A percentile compares a stretch with the other conserved stretches of the same genome.
These are phyloP conservation scores for Penicillium macrosclerotiorum DNA, from an alignment of 495 filamentous ascomycete species.

Conservation along the genomic window DNA sequence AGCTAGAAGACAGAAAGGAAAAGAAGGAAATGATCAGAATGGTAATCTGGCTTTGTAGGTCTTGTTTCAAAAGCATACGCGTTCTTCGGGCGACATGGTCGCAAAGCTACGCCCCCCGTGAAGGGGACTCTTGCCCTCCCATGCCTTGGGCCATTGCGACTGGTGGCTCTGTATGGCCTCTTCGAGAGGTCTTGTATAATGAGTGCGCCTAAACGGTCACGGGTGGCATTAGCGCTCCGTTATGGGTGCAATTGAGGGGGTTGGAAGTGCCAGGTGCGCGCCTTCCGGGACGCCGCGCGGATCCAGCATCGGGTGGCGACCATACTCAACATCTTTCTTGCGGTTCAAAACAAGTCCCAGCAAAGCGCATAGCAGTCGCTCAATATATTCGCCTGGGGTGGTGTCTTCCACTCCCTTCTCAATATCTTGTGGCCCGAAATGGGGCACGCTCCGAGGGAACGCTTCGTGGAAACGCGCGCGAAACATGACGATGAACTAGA, in stretches of 20 bases:
- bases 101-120: conserved; percentile 74
- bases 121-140: conserved; percentile 83
- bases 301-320: conserved; percentile 30
- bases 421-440: conserved; percentile 93
- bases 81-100: conserved; percentile 72
- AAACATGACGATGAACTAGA: conserved; percentile 97
- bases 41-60: not conserved
- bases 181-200: conserved; percentile 89
- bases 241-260: conserved; percentile 10
- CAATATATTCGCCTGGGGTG: conserved; percentile 77
- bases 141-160: conserved; percentile 83
- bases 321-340: conserved; percentile 98
- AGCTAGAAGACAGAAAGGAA: conserved; percentile 54
- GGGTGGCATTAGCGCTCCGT: conserved; percentile 11
- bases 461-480: conserved; percentile 86
- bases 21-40: conserved; percentile 18
- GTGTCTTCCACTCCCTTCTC: conserved; percentile 78
- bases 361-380: conserved; percentile 84
- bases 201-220: conserved; percentile 39
- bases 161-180: conserved; percentile 86
- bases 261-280: conserved; percentile 11
- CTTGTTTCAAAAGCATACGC: conserved; percentile 54
- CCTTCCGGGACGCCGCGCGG: conserved; percentile 7
- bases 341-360: conserved; percentile 86
- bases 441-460: conserved; percentile 79